Conservation (phyloP, 2,329 filamentous ascomycete genomes). For the Alternaria sp. region DNA sequence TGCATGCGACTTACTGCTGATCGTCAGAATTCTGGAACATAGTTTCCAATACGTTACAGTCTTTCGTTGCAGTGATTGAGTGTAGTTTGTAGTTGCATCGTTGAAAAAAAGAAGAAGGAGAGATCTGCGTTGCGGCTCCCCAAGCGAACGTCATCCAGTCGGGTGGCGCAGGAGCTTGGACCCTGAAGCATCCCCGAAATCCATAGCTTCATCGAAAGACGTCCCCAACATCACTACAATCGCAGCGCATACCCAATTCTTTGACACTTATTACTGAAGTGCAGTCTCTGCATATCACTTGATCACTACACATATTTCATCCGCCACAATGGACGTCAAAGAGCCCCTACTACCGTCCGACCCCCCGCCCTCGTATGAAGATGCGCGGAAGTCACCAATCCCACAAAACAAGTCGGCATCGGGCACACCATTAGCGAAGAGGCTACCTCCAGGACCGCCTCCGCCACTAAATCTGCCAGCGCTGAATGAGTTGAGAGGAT, state of each 20-base stretch:
- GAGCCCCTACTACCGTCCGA: slow-evolving; percentile 41
- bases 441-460: slow-evolving; percentile 51
- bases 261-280: not conserved
- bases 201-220: not conserved
- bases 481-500: slow-evolving; percentile 75
- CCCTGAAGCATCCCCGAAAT: not conserved
- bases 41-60: not conserved
- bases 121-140: not conserved
- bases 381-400: slow-evolving; percentile 35
- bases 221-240: not conserved
- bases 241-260: not conserved
- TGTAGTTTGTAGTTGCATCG: not conserved
- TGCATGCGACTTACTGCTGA: not conserved
- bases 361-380: slow-evolving; percentile 54
- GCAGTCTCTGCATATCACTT: not conserved
- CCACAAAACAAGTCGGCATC: slow-evolving; percentile 25
- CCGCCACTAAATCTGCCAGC: slow-evolving; percentile 80
- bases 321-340: slow-evolving; percentile 13
- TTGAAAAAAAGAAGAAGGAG: not conserved
- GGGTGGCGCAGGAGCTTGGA: slow-evolving; percentile 2
- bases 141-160: not conserved
- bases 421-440: slow-evolving; percentile 19
- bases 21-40: not conserved
- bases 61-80: not conserved
- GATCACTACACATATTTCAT: not conserved